Evolutionary conservation across 148 eudicot species (phyloP).

Genomic region (Selenicereus undatus): DNA sequence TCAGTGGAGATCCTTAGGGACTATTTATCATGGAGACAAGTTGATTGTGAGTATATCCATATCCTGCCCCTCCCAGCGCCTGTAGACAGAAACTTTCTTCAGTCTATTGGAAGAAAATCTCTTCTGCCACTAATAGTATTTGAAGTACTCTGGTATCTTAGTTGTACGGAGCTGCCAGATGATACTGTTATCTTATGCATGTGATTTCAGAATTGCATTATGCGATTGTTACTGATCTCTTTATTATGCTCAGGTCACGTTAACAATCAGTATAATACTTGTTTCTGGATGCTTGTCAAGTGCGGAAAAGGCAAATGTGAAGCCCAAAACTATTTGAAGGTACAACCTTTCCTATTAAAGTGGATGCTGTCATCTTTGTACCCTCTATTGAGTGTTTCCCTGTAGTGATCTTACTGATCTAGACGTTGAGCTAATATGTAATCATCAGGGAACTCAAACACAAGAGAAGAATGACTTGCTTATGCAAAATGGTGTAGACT

Average conservation of each 20-base stretch:
- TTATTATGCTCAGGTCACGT: slow-evolving; percentile 56
- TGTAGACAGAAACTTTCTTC: too few species aligned
- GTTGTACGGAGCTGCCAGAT: too few species aligned
- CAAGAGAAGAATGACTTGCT: slow-evolving; percentile 65
- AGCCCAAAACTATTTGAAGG: slow-evolving; percentile 70
- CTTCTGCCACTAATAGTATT: neutral
- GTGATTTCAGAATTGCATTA: neutral
- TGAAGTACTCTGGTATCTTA: too few species aligned
- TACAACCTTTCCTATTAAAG: slow-evolving; percentile 15
- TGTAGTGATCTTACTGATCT: neutral
- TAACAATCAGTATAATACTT: slow-evolving; percentile 90
- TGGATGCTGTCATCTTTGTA: neutral
- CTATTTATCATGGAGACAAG: slow-evolving; percentile 96
- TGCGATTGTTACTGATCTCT: neutral
- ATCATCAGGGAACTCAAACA: slow-evolving; percentile 64
- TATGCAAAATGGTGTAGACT: slow-evolving; percentile 40
- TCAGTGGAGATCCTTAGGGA: slow-evolving; percentile 63
- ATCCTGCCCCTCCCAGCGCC: neutral
- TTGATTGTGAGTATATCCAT: slow-evolving; percentile 62
- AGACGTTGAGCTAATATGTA: neutral
- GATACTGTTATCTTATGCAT: neutral
- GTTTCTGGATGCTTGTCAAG: slow-evolving; percentile 89
- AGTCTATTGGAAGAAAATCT: neutral
- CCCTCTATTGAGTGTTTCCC: neutral
- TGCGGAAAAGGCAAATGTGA: slow-evolving; percentile 69